Evolutionary conservation across 768 basidiomycete genomes (phyloP).

Genomic region (Phanerodontia chrysosporium): DNA sequence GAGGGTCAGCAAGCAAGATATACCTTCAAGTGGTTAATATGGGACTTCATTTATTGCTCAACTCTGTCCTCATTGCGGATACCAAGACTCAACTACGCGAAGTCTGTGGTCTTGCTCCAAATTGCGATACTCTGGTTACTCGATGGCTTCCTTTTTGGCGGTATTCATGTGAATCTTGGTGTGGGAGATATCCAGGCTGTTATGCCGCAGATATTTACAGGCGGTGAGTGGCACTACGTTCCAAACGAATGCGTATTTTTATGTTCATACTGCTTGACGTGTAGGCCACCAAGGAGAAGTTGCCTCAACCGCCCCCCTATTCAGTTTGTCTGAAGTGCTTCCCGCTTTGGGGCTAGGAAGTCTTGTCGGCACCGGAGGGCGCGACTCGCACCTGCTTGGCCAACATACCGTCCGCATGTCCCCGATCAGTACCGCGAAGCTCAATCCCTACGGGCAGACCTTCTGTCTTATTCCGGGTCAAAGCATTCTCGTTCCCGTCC

Average conservation of each 20-base stretch:
- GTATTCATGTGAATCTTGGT: slow-evolving; percentile 54
- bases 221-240: background rate
- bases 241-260: background rate
- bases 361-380: slow-evolving; percentile 34
- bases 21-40: slow-evolving; percentile 68
- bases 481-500: slow-evolving; percentile 69
- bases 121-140: slow-evolving; percentile 57
- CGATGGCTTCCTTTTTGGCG: slow-evolving; percentile 70
- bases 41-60: slow-evolving; percentile 59
- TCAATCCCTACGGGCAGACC: slow-evolving; percentile 72
- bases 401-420: slow-evolving; percentile 92
- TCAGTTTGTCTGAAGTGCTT: slow-evolving; percentile 41
- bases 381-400: slow-evolving; percentile 67
- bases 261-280: background rate
- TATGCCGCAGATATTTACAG: slow-evolving; percentile 9
- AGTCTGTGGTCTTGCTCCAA: slow-evolving; percentile 58
- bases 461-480: slow-evolving; percentile 66
- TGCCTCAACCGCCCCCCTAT: slow-evolving; percentile 24
- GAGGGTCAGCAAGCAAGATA: slow-evolving; percentile 36
- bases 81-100: slow-evolving; percentile 68
- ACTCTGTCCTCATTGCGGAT: slow-evolving; percentile 63
- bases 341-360: slow-evolving; percentile 44
- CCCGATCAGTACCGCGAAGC: slow-evolving; percentile 87
- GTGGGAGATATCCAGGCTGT: slow-evolving; percentile 23
- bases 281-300: slow-evolving; percentile 15